A percentile compares a stretch with the other conserved stretches of the same genome.
Evolutionary conservation across 352 stramenopile species (phyloP).

Genomic region (Phytophthora cajani): DNA sequence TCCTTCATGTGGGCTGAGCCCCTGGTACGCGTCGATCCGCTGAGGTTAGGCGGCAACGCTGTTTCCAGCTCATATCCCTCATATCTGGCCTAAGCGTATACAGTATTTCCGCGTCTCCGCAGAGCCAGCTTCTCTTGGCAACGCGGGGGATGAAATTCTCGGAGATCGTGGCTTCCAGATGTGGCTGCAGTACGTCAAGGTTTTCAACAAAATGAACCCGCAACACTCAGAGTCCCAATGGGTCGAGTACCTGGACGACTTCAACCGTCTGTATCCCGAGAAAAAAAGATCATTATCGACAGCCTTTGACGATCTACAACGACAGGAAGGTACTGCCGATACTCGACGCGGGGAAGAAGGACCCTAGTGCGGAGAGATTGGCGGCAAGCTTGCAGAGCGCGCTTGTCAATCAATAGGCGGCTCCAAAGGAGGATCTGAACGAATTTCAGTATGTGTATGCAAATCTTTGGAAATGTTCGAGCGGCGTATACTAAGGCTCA

Average conservation of each 20-base stretch:
- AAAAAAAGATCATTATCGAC: background rate
- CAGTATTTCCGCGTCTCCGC: too few species aligned
- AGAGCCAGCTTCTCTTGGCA: background rate
- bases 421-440: too few species aligned
- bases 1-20: too few species aligned
- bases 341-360: background rate
- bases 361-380: background rate
- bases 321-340: background rate
- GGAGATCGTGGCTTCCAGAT: background rate
- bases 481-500: too few species aligned
- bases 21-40: too few species aligned
- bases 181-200: background rate
- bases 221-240: background rate
- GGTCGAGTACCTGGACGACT: background rate
- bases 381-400: background rate
- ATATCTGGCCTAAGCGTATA: too few species aligned
- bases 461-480: too few species aligned
- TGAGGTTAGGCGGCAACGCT: too few species aligned
- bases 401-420: background rate
- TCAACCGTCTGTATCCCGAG: background rate
- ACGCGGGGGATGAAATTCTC: background rate
- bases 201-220: background rate
- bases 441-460: too few species aligned
- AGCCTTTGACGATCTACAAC: background rate
- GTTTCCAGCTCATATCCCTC: too few species aligned